Evolutionary conservation across 768 basidiomycete genomes (phyloP), one percentile per base, ranked within the genome.

Genomic region (Mycena epipterygia): DNA sequence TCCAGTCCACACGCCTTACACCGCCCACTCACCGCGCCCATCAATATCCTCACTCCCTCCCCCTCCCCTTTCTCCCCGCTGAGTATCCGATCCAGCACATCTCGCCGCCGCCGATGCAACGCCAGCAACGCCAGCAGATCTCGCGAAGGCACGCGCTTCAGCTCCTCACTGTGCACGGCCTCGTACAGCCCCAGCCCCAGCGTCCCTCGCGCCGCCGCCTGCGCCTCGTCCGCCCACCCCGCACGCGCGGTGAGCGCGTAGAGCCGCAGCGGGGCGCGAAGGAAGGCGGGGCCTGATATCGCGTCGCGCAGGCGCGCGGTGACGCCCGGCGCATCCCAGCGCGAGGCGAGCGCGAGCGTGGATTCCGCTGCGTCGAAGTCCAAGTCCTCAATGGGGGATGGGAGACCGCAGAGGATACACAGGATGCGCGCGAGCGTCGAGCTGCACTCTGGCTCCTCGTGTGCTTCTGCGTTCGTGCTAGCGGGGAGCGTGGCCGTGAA

Each of bases 221-320:
- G 46, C 32, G 67, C 70, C 25, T 71, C 65, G 2, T 64, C 70
- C 11, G 23, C 35, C 73, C 73, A 74, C 29, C 73, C 73, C 19
- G 42, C 51, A 39, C 73, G 73, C 62, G 27, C 55, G 30, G 70
- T 52, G 4, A 68, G 23, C 2, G 46, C 70, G 48, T 74, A 74
- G 3, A 71, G 35, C 11, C 67, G 61, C 42, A 74, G 56, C 25
- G 73, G 73, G 35, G 68, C 66, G 21, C 49, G 57, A 9, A 57
- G 55, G 56, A 70, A 66, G 1, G 37, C 29, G 8, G 65, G 67
- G 32, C 39, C 42, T 13, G 57, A 58, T 17, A 71, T 21, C 19
- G 63, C 58, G 29, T 62, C 63, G 23, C 73, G 73, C 48, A 64
- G 60, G 23, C 53, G 57, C 5, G 73, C 53, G 2, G 48, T 30